phyloP scores from a whole-genome alignment of 768 basidiomycete species.

The Strobilomyces confusus region DNA sequence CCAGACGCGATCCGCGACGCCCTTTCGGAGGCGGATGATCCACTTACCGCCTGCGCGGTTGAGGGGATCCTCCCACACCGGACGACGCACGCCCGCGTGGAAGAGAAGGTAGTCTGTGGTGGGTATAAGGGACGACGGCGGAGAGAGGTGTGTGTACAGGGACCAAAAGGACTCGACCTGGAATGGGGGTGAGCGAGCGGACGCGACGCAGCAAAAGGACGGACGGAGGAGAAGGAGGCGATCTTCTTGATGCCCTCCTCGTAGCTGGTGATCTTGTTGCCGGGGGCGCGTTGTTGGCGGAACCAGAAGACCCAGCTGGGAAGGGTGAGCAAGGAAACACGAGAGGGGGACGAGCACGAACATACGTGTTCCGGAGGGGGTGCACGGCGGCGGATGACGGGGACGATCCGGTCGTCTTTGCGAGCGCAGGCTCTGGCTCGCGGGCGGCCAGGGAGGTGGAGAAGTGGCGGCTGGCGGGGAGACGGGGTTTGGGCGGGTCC shows the following conservation, averaged over 20 bases:
- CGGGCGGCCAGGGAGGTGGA: constrained; percentile 53
- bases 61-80: constrained; percentile 94
- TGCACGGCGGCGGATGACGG: constrained; percentile 45
- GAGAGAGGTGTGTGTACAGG: constrained; percentile 84
- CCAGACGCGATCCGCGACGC: constrained; percentile 87
- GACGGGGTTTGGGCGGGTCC: constrained; percentile 39
- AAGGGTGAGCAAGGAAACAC: constrained; percentile 17
- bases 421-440: constrained; percentile 32
- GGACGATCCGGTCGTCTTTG: constrained; percentile 34
- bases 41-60: constrained; percentile 90
- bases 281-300: constrained; percentile 84
- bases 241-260: constrained; percentile 95
- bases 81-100: constrained; percentile 77
- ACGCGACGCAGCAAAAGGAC: constrained; percentile 23
- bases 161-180: constrained; percentile 97
- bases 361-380: constrained; percentile 86
- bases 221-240: constrained; percentile 80
- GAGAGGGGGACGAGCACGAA: constrained; percentile 34
- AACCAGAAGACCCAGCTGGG: constrained; percentile 89
- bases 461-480: constrained; percentile 69
- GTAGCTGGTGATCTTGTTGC: constrained; percentile 86
- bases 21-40: constrained; percentile 91
- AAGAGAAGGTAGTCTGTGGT: constrained; percentile 96
- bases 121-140: constrained; percentile 78
- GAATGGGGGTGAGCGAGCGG: constrained; percentile 6